Percentiles rank a stretch among this genome's conserved stretches.
Conservation (phyloP, 176 grass and related monocot genomes). For the barley (Hordeum vulgare) region DNA sequence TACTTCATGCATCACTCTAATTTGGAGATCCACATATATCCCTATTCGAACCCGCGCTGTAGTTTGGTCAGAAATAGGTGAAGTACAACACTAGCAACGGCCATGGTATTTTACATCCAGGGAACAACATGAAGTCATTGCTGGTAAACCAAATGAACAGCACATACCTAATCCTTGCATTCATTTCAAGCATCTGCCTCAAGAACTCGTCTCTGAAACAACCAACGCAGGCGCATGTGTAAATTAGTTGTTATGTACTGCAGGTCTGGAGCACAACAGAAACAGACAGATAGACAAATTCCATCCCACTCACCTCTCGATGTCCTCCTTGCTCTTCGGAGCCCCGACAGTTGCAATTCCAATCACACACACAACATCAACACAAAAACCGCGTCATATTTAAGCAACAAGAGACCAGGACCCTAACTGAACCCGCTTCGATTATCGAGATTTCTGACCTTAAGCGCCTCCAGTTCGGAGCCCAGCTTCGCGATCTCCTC, state of each 20-base stretch:
- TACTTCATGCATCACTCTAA: not conserved
- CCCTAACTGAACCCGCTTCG: not conserved
- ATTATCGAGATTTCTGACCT: conserved; percentile 20
- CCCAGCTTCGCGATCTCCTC: conserved; percentile 46
- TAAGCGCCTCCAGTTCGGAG: conserved; percentile 49
- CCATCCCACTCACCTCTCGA: conserved; percentile 25
- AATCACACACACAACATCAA: conserved; percentile 2
- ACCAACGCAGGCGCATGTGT: not conserved
- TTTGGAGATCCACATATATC: not conserved
- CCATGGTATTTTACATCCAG: not conserved
- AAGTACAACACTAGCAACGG: too few species aligned
- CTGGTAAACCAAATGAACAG: not conserved
- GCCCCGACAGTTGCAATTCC: not conserved
- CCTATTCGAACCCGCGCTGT: not conserved
- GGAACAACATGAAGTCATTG: not conserved
- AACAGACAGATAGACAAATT: not conserved
- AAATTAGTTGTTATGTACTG: not conserved
- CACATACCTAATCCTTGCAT: conserved; percentile 54
- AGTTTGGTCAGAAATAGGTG: not conserved
- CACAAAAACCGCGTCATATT: not conserved
- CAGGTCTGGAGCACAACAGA: not conserved
- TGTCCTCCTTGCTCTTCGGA: conserved; percentile 29
- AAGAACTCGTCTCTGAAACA: conserved; percentile 61
- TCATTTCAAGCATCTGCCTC: conserved; percentile 55
- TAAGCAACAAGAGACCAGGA: not conserved